A percentile compares a stretch with the other conserved stretches of the same genome.
These are phyloP conservation scores for Auricularia sp. DNA, from an alignment of 768 basidiomycete genomes.

Conservation along the genomic window DNA sequence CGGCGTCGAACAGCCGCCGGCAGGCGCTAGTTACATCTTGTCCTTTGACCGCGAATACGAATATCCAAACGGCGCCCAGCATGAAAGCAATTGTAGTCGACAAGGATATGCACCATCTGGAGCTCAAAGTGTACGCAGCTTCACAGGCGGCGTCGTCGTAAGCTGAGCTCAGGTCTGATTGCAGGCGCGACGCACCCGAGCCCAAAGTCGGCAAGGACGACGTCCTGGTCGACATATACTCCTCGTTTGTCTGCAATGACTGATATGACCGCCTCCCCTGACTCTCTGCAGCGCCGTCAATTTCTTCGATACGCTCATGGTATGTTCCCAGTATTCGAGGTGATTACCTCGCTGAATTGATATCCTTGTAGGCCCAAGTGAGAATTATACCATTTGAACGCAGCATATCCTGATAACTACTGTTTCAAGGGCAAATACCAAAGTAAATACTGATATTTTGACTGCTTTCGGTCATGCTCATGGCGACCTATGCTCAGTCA, in stretches of 20 bases:
- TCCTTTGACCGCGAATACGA: not conserved
- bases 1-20: not conserved
- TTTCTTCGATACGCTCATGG: slow-evolving; percentile 42
- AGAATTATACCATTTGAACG: not conserved
- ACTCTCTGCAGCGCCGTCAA: slow-evolving; percentile 39
- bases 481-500: slow-evolving; percentile 18
- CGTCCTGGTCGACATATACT: slow-evolving; percentile 66
- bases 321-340: slow-evolving; percentile 19
- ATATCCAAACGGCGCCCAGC: not conserved
- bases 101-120: slow-evolving; percentile 57
- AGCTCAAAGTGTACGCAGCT: slow-evolving; percentile 37
- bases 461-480: not conserved
- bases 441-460: slow-evolving; percentile 13
- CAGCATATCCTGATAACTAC: slow-evolving; percentile 42
- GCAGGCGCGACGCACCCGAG: slow-evolving; percentile 37
- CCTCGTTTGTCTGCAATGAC: slow-evolving; percentile 25
- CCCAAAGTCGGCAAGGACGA: slow-evolving; percentile 43
- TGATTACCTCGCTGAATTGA: slow-evolving; percentile 19
- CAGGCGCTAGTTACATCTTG: not conserved
- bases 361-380: not conserved
- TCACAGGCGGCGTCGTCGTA: not conserved
- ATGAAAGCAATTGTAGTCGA: slow-evolving; percentile 78
- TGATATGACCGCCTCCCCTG: not conserved
- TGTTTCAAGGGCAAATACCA: slow-evolving; percentile 90
- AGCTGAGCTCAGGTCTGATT: not conserved